Evolutionary conservation across 1,284 basidiomycete species (phyloP), one percentile per base, ranked within the genome.

Genomic region (Golubevia sp.): DNA sequence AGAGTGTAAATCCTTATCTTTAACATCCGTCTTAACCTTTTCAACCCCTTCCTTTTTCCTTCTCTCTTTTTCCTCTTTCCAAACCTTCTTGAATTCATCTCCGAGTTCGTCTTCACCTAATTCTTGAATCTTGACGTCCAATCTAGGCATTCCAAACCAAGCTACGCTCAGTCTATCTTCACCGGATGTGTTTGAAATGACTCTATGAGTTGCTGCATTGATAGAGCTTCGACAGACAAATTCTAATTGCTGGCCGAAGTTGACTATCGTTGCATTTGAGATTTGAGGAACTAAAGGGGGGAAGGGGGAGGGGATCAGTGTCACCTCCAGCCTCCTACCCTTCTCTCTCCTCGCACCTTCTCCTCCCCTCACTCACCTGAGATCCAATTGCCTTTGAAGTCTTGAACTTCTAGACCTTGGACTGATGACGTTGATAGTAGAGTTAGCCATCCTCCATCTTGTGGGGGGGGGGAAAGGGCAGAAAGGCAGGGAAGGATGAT

Each of bases 231-330:
- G 61, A 27, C 68, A 69, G 2, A 77, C 58, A 23, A 62, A 59
- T 50, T 79, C 77, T 21, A 79, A 63, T 49, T 79, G 77, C 55
- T 79, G 77, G n/a, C 77, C 77, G 50, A 75, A 73, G 52, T 79
- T 79, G 67, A 77, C 73, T 49, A 79, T 65, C 30, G 73, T 68
- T 21, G 56, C 50, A 26, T 59, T 51, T 15, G 62, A 49, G 3
- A 68, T 58, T 61, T 68, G 64, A 0, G 73, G 75, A 6, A 79
- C 68, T 25, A 61, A n/a, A n/a, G n/a, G n/a, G n/a, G n/a, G n/a
- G n/a, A n/a, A n/a, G n/a, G n/a, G n/a, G n/a, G n/a, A n/a, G n/a
- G n/a, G n/a, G n/a, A n/a, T n/a, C n/a, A n/a, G n/a, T n/a, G n/a
- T n/a, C n/a, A n/a, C n/a, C n/a, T n/a, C n/a, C n/a, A n/a, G n/a